Conservation (phyloP, 805 yeast species). For the Torulaspora maleeae region DNA sequence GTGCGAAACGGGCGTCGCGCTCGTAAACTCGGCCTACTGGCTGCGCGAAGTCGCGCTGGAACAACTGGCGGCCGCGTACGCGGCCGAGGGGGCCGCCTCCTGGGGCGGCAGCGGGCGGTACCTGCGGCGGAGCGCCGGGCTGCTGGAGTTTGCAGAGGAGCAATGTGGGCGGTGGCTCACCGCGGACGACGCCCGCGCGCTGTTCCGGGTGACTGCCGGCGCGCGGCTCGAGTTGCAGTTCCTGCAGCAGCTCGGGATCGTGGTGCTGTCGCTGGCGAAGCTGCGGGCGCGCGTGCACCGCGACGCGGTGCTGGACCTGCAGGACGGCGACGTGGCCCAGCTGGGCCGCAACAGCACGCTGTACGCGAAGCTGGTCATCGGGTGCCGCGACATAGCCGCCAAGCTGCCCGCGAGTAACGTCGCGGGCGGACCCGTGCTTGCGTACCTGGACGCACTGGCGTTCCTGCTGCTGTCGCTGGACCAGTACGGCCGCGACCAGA, state of each 20-base stretch:
- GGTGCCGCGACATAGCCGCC: constrained; percentile 24
- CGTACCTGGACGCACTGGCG: constrained; percentile 25
- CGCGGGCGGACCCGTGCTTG: constrained; percentile 11
- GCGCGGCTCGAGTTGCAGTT: constrained; percentile 18
- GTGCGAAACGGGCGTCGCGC: constrained; percentile 6
- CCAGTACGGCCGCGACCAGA: constrained; percentile 24
- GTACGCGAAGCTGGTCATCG: constrained; percentile 30
- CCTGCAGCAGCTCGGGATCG: constrained; percentile 30
- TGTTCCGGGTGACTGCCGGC: constrained; percentile 7
- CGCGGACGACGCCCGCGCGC: not conserved
- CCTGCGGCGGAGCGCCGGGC: constrained; percentile 28
- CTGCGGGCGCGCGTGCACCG: constrained; percentile 24
- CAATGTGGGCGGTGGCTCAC: not conserved
- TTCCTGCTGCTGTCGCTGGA: constrained; percentile 30
- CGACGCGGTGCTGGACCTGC: constrained; percentile 29
- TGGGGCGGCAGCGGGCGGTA: constrained; percentile 32
- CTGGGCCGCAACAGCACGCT: constrained; percentile 25
- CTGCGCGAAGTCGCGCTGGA: constrained; percentile 23
- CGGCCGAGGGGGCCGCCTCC: constrained; percentile 14
- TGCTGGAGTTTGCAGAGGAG: constrained; percentile 18
- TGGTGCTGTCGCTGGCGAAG: constrained; percentile 32
- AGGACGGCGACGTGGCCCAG: constrained; percentile 28
- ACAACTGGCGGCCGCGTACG: constrained; percentile 28
- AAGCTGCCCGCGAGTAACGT: constrained; percentile 11
- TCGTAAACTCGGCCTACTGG: constrained; percentile 22